Evolutionary conservation across 164 flowering plant genomes (phyloP).

Genomic region (Stephania cephalantha): DNA sequence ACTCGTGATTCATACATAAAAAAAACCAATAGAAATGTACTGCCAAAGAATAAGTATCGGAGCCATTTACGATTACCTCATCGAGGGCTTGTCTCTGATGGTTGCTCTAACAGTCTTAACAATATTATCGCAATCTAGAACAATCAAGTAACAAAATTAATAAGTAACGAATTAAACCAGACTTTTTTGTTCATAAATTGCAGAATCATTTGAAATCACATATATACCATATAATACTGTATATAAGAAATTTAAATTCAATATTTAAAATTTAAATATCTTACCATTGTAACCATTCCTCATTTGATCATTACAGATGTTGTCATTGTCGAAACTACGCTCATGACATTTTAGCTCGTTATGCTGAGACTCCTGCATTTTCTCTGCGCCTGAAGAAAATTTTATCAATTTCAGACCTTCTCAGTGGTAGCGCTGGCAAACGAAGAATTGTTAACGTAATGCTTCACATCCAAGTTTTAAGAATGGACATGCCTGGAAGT

Average conservation of each 20-base stretch:
- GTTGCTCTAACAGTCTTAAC: conserved; percentile 55
- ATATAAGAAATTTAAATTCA: not conserved
- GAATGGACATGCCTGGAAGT: conserved; percentile 55
- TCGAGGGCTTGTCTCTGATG: conserved; percentile 41
- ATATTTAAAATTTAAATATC: conserved; percentile 10
- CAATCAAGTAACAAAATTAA: not conserved
- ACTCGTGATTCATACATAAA: not conserved
- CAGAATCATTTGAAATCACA: not conserved
- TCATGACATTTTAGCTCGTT: conserved; percentile 39
- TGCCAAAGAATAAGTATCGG: not conserved
- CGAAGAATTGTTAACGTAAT: not conserved
- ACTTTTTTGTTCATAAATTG: not conserved
- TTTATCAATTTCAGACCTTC: not conserved
- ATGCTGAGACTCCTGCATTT: conserved; percentile 32
- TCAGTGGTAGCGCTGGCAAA: not conserved
- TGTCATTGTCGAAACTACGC: conserved; percentile 44
- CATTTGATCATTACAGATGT: conserved; percentile 27
- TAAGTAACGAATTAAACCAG: not conserved
- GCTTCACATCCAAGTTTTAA: not conserved
- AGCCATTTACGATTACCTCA: conserved; percentile 6
- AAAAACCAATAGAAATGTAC: not conserved
- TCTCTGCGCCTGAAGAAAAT: conserved; percentile 45
- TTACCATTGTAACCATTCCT: conserved; percentile 30
- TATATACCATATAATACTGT: not conserved
- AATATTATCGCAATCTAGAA: not conserved